These are phyloP conservation scores for Staphylotrichum tortipilum DNA, from an alignment of 495 filamentous ascomycete genomes.

Conservation along the genomic window DNA sequence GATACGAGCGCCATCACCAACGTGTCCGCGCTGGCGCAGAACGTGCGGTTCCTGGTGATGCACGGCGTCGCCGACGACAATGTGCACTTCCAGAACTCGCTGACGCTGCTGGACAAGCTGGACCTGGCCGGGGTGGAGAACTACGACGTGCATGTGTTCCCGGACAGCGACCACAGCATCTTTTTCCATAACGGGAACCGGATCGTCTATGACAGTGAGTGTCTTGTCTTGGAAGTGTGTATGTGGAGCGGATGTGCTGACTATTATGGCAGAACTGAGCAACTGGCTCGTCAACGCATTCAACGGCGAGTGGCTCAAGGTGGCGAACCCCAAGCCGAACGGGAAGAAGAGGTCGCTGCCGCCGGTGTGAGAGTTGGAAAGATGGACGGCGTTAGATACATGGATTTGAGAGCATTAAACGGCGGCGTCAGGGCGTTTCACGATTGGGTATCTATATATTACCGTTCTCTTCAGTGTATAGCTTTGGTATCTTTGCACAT, in stretches of 20 bases:
- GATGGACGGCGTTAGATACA: background rate
- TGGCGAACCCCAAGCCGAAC: conserved; percentile 57
- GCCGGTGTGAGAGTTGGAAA: no score
- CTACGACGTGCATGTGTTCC: conserved; percentile 94
- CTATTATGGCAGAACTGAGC: conserved; percentile 54
- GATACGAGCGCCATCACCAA: conserved; percentile 64
- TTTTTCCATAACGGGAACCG: conserved; percentile 87
- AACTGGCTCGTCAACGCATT: conserved; percentile 97
- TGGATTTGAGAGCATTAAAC: background rate
- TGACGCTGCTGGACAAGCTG: conserved; percentile 77
- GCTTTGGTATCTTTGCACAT: background rate
- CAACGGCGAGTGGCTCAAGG: conserved; percentile 86
- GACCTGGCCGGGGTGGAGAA: conserved; percentile 81
- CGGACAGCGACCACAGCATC: conserved; percentile 92
- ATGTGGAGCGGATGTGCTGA: conserved; percentile 9
- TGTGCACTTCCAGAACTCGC: conserved; percentile 88
- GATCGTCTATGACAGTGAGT: conserved; percentile 91
- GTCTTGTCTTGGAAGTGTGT: background rate
- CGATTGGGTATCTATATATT: conserved; percentile 6
- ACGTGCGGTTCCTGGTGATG: conserved; percentile 84
- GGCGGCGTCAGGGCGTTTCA: conserved; percentile 4
- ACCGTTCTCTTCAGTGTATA: background rate
- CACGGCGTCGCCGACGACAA: conserved; percentile 94
- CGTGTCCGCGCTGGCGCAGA: conserved; percentile 56
- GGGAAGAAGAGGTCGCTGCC: conserved; percentile 5